Evolutionary conservation across 345 rosid species (phyloP).

Genomic region (Gossypium mustelinum): DNA sequence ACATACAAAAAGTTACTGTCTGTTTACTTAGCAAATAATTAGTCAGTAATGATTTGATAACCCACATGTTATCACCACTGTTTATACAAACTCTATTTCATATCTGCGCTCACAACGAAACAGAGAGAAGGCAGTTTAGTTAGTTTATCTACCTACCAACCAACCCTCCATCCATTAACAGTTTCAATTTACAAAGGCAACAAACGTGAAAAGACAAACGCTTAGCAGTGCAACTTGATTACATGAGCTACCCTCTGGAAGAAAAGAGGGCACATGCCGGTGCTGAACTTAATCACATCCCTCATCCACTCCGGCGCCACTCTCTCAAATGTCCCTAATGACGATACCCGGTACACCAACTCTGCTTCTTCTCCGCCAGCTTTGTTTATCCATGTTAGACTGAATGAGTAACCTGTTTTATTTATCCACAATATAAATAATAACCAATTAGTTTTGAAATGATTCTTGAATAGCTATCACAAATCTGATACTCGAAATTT

Average conservation of each 20-base stretch:
- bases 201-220: too few relatives aligned
- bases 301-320: slow-evolving; percentile 94
- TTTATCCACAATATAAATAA: slow-evolving; percentile 7
- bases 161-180: too few relatives aligned
- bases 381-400: slow-evolving; percentile 45
- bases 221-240: slow-evolving; percentile 35
- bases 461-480: background rate
- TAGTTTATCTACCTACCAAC: too few relatives aligned
- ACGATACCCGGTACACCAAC: slow-evolving; percentile 48
- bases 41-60: too few relatives aligned
- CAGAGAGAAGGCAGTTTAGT: too few relatives aligned
- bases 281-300: slow-evolving; percentile 61
- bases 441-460: background rate
- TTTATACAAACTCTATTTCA: too few relatives aligned
- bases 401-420: slow-evolving; percentile 70
- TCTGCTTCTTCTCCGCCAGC: slow-evolving; percentile 47
- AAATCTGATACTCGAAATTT: background rate
- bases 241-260: slow-evolving; percentile 57
- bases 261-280: slow-evolving; percentile 70
- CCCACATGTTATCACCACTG: too few relatives aligned
- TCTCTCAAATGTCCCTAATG: slow-evolving; percentile 77
- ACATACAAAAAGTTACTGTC: too few relatives aligned
- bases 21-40: too few relatives aligned
- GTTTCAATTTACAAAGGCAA: too few relatives aligned
- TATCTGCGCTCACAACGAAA: too few relatives aligned